Base-by-base conservation (phyloP, 139 green algal genomes). In the Tetraselmis chui region DNA sequence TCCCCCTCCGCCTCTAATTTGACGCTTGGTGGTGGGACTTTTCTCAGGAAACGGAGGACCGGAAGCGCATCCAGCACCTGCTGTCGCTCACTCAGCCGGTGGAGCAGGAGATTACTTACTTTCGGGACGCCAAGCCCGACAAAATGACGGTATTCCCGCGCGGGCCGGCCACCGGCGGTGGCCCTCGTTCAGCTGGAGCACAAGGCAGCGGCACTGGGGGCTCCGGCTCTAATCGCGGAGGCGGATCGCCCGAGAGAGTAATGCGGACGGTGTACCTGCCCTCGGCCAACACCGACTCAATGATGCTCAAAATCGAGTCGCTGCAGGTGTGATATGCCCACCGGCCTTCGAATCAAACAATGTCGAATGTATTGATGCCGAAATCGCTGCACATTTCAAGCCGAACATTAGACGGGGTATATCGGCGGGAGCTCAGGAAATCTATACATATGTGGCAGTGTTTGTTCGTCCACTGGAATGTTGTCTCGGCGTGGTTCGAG, bases 21-120 rank as follows among this genome's bases (percentile, higher is more conserved):
- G 11, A 5, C 45, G 11, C 45, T 67, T 18, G 11, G 45, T 67
- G 11, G 45, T 18, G 45, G 28, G 77, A 27, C 45, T 18, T 67
- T 18, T 18, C 45, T 5, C 45, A 67, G 45, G 91, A 95, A 83
- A 83, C 92, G 22, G 89, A 95, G 32, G 91, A 96, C 79, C 75
- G 91, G 22, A 90, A 92, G 80, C 88, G 87, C n/a, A 95, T 96
- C 67, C 89, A 95, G 85, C 90, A 96, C 83, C 90, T 97, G 58
- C 88, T 95, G 75, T 83, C 87, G 0, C 77, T 93, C 23, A 88
- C 83, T 2, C 79, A 87, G 59, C 88, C 89, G 1, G 74, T 90
- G 29, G 88, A 93, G 32, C 88, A 91, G 59, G 88, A 86, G 59
- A 90, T 93, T 76, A 92, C 86, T 0, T 91, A 89, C 80, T 80